Base-by-base conservation (phyloP, 2,329 filamentous ascomycete genomes). In the Pseudogymnoascus sp. region DNA sequence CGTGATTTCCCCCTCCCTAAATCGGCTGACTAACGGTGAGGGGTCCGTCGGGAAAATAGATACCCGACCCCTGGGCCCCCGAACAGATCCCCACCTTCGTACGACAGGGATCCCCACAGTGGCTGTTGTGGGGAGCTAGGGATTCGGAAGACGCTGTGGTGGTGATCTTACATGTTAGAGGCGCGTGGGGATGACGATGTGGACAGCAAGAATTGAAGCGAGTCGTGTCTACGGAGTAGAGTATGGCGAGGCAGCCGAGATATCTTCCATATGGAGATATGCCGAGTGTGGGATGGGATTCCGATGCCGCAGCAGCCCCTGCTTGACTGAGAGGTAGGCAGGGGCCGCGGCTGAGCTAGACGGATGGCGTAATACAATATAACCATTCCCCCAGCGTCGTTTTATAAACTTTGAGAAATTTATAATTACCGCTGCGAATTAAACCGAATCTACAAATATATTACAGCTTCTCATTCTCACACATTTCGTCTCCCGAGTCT, bases 311-410 rank as follows among this genome's bases (percentile, higher is more conserved):
- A 31, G 25, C 25, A 31, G 48, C 48, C 48, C 48, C 48, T 54
- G 14, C 25, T 16, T 54, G 25, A 16, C 1, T 6, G 48, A 16
- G 8, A 31, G 14, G 48, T 8, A 6, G 4, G 23, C 5, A 54
- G 25, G 14, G 45, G 23, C 48, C 5, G 14, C n/a, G 48, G 8
- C 23, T 54, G 25, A 31, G 48, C 25, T 54, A 54, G 48, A 54
- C 25, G 25, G 23, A 54, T 54, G 48, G 48, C 48, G 48, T 54
- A 54, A 54, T 54, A 54, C 25, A 54, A 54, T 54, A 54, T 54
- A 11, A 11, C 48, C 14, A 10, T 13, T 31, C 16, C 48, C 48
- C 25, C 48, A 14, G 6, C 11, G 14, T 23, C 4, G 28, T 4
- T 45, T 14, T 45, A 13, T 25, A 54, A 31, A 16, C 10, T 54